Percentiles rank a stretch among this genome's conserved stretches.
Conservation (phyloP, 1,284 basidiomycete genomes). For the Sanghuangporus weigelae region DNA sequence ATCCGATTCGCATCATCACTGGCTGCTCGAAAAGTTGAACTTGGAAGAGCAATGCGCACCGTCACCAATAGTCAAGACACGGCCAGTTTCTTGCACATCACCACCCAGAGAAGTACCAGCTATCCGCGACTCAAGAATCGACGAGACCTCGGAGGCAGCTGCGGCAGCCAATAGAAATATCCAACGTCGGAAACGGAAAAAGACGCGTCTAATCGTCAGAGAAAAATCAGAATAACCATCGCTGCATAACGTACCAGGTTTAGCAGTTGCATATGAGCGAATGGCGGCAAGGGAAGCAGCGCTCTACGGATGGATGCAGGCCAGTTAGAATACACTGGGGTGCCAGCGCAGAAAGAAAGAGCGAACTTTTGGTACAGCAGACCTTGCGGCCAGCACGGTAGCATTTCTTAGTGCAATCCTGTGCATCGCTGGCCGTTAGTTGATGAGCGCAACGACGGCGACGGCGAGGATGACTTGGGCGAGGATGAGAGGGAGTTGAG, state of each 20-base stretch:
- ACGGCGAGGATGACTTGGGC: conserved; percentile 23
- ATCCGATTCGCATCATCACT: conserved; percentile 4
- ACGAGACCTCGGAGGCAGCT: conserved; percentile 99
- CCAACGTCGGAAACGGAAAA: background rate
- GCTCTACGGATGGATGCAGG: background rate
- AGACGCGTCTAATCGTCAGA: conserved; percentile 9
- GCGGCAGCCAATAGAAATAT: conserved; percentile 23
- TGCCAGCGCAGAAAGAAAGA: background rate
- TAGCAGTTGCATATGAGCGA: conserved; percentile 94
- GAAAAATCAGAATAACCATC: conserved; percentile 1
- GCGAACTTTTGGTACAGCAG: conserved; percentile 55
- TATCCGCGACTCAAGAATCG: conserved; percentile 98
- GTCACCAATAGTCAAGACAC: conserved; percentile 76
- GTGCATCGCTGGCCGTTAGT: conserved; percentile 62
- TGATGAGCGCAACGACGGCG: conserved; percentile 13
- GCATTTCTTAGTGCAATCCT: conserved; percentile 83
- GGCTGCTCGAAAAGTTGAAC: background rate
- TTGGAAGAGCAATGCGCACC: conserved; percentile 3
- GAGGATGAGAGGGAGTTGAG: conserved; percentile 35
- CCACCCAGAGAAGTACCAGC: conserved; percentile 85
- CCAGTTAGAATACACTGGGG: conserved; percentile 15
- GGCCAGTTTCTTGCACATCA: conserved; percentile 98
- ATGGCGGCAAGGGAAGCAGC: conserved; percentile 44
- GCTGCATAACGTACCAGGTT: conserved; percentile 70
- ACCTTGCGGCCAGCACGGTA: conserved; percentile 55